Conservation (phyloP, 164 flowering plant species). For the Nelumbo lutea region DNA sequence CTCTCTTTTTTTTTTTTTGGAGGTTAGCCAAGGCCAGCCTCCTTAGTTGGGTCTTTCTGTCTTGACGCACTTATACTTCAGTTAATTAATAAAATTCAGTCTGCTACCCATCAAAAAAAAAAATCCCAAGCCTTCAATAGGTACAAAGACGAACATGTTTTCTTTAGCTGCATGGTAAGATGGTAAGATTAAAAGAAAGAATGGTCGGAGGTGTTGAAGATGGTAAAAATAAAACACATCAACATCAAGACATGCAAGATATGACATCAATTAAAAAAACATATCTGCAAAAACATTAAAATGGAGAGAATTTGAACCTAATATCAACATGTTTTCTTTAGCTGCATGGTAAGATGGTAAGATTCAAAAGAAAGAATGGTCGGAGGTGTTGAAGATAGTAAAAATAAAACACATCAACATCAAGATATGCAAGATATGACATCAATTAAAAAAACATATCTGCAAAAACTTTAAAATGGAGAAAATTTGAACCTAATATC, state of each 20-base stretch:
- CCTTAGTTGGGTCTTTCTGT: no score
- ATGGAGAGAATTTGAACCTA: slow-evolving; percentile 41
- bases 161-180: neutral
- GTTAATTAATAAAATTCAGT: no score
- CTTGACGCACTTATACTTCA: no score
- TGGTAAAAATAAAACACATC: neutral
- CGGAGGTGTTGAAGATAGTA: no score
- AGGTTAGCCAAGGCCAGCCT: no score
- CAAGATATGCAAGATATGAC: neutral
- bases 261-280: neutral
- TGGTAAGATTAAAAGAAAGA: neutral
- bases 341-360: neutral
- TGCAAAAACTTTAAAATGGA: neutral
- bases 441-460: neutral
- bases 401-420: neutral
- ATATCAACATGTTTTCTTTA: slow-evolving; percentile 63
- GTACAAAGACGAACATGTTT: no score
- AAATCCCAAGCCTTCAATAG: no score
- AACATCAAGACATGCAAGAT: neutral
- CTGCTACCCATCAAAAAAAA: no score
- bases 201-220: no score
- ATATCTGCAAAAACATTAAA: neutral
- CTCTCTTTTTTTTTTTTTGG: no score
- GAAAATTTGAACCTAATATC: slow-evolving; percentile 67
- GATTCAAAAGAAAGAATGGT: no score